These are phyloP conservation scores for Tolypocladium album DNA, from an alignment of 2,329 filamentous ascomycete species.

Conservation along the genomic window DNA sequence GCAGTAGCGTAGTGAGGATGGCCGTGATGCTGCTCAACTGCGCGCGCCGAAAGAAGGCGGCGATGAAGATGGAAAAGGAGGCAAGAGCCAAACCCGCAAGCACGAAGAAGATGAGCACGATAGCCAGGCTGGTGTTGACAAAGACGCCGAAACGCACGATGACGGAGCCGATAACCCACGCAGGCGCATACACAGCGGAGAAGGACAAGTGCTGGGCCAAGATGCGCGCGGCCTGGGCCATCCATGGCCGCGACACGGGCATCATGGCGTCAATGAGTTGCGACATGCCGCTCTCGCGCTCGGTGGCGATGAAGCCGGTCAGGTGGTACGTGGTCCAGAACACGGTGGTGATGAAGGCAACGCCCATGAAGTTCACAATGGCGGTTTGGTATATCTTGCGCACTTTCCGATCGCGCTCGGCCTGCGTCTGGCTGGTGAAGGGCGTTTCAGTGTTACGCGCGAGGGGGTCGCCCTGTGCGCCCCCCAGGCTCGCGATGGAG, in stretches of 20 bases:
- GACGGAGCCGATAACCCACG: conserved; percentile 68
- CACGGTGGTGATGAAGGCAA: conserved; percentile 69
- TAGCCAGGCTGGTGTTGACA: conserved; percentile 46
- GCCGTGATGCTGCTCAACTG: conserved; percentile 79
- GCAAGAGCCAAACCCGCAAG: conserved; percentile 66
- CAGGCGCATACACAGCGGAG: conserved; percentile 66
- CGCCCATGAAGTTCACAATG: conserved; percentile 65
- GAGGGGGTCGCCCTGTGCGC: conserved; percentile 27
- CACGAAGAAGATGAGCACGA: conserved; percentile 66
- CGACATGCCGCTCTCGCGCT: conserved; percentile 79
- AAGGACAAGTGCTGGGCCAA: conserved; percentile 73
- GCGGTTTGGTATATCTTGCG: conserved; percentile 57
- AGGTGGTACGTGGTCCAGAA: conserved; percentile 80
- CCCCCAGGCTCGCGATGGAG: conserved; percentile 51
- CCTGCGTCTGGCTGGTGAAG: conserved; percentile 60
- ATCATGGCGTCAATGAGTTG: conserved; percentile 89
- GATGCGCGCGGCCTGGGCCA: conserved; percentile 67
- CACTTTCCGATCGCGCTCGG: conserved; percentile 56
- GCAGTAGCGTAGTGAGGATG: conserved; percentile 59
- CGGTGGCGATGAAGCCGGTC: conserved; percentile 73
- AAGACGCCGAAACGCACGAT: conserved; percentile 57
- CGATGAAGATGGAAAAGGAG: conserved; percentile 72
- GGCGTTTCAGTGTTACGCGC: conserved; percentile 50
- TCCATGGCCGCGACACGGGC: conserved; percentile 62
- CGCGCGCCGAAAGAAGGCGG: conserved; percentile 74